These are phyloP conservation scores for Geranium brycei DNA, from an alignment of 345 rosid genomes.

Conservation along the genomic window DNA sequence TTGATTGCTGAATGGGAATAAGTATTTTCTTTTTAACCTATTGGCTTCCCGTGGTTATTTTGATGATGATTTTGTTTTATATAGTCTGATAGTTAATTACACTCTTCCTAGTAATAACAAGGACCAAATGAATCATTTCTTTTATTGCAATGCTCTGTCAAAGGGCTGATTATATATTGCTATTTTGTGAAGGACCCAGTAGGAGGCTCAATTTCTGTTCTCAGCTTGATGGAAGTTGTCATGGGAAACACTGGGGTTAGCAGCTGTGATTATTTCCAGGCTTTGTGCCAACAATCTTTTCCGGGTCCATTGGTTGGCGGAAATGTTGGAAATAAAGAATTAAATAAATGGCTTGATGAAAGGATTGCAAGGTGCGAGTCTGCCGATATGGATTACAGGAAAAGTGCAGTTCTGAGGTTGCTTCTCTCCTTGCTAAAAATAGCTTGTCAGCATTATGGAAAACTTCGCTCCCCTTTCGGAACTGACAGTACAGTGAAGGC, in stretches of 20 bases:
- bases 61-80: no score
- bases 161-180: slow-evolving; percentile 16
- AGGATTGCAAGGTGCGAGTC: slow-evolving; percentile 55
- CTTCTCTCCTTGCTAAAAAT: slow-evolving; percentile 80
- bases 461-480: slow-evolving; percentile 89
- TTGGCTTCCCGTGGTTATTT: no score
- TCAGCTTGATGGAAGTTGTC: slow-evolving; percentile 68
- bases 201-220: slow-evolving; percentile 44
- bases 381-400: slow-evolving; percentile 38
- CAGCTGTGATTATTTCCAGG: slow-evolving; percentile 44
- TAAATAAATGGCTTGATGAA: slow-evolving; percentile 92
- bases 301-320: slow-evolving; percentile 98
- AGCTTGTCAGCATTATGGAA: slow-evolving; percentile 89
- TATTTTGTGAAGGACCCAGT: slow-evolving; percentile 42
- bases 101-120: no score
- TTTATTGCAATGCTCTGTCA: no score
- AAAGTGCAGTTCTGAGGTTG: slow-evolving; percentile 49
- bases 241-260: slow-evolving; percentile 30
- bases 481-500: slow-evolving; percentile 54
- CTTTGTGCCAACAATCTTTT: slow-evolving; percentile 63
- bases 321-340: slow-evolving; percentile 72
- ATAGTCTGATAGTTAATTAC: no score
- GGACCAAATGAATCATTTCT: no score
- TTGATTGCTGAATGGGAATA: no score
- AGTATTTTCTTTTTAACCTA: no score